These are phyloP conservation scores for Torrubiella hemipterigena DNA, from an alignment of 2,329 filamentous ascomycete species.

Conservation along the genomic window DNA sequence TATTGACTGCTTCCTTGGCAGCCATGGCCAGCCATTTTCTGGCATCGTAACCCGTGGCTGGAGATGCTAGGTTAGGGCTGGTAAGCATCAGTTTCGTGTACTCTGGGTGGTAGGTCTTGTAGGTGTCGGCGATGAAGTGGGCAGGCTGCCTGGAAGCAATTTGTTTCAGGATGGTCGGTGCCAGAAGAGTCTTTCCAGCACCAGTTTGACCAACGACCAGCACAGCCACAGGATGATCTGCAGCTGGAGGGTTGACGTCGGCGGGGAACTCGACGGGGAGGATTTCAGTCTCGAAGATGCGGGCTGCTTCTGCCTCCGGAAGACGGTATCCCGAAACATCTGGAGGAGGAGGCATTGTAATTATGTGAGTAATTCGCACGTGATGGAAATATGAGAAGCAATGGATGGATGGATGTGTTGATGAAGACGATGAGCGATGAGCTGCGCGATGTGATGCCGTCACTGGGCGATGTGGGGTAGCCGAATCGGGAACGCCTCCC, in stretches of 20 bases:
- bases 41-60: slow-evolving; percentile 27
- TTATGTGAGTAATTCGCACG: background rate
- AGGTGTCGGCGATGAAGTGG: slow-evolving; percentile 36
- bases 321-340: slow-evolving; percentile 20
- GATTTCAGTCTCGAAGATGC: slow-evolving; percentile 18
- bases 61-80: slow-evolving; percentile 21
- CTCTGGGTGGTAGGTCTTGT: slow-evolving; percentile 34
- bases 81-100: slow-evolving; percentile 20
- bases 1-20: slow-evolving; percentile 17
- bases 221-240: slow-evolving; percentile 21
- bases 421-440: background rate
- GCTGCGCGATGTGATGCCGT: too few species aligned
- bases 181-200: slow-evolving; percentile 33
- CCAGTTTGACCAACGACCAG: slow-evolving; percentile 35
- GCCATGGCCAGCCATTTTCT: slow-evolving; percentile 31
- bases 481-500: too few species aligned
- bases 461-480: too few species aligned
- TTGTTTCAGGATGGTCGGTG: slow-evolving; percentile 23
- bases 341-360: slow-evolving; percentile 11
- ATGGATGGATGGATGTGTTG: slow-evolving; percentile 1
- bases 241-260: slow-evolving; percentile 5
- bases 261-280: slow-evolving; percentile 20
- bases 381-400: background rate
- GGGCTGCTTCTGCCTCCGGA: slow-evolving; percentile 14
- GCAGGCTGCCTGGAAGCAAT: slow-evolving; percentile 13